phyloP scores from a whole-genome alignment of 2,329 filamentous ascomycete species.

The Fusarium caatingaense region DNA sequence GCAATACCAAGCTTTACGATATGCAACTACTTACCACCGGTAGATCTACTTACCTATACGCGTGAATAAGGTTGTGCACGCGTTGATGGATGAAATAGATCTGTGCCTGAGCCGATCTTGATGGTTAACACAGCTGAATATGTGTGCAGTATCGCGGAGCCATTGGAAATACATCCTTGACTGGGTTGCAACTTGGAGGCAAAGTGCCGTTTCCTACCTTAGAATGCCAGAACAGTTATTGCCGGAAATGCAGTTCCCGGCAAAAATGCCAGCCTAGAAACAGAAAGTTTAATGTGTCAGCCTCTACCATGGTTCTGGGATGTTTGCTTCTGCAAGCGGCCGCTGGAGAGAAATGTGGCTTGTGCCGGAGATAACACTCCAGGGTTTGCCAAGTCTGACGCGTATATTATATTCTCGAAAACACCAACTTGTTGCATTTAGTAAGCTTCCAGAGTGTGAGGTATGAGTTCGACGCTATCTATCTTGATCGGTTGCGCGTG shows the following conservation, averaged over 20 bases:
- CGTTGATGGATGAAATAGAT: too few species aligned
- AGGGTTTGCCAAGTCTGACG: neutral
- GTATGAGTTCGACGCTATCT: neutral
- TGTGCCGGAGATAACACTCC: neutral
- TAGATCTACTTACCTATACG: too few species aligned
- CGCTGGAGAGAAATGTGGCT: neutral
- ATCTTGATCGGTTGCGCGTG: too few species aligned
- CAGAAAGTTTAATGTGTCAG: neutral
- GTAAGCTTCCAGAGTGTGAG: neutral
- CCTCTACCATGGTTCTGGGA: neutral
- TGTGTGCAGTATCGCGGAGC: too few species aligned
- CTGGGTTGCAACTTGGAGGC: too few species aligned
- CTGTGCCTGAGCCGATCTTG: too few species aligned
- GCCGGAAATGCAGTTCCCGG: neutral
- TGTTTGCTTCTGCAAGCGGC: neutral
- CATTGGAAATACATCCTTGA: too few species aligned
- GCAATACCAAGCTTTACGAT: too few species aligned
- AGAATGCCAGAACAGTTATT: neutral
- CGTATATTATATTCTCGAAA: neutral
- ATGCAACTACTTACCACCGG: too few species aligned
- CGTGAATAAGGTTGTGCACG: too few species aligned
- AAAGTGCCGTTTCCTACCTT: too few species aligned
- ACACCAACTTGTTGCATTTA: fast-evolving
- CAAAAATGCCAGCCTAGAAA: neutral
- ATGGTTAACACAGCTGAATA: too few species aligned